These are phyloP conservation scores for Zoysia pacifica DNA, from an alignment of 176 grass and related monocot genomes.

Conservation along the genomic window DNA sequence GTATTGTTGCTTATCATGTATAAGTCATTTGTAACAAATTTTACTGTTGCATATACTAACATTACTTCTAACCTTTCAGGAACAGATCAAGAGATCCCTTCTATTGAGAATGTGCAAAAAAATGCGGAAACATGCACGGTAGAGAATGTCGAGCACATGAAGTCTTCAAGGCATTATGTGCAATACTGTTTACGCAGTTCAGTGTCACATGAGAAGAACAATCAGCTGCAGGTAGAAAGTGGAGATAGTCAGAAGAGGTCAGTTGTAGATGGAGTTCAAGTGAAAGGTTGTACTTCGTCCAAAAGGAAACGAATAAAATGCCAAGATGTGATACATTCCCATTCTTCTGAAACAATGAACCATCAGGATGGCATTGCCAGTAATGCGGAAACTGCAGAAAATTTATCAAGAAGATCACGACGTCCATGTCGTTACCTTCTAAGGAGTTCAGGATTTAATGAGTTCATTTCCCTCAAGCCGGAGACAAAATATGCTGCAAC, in stretches of 20 bases:
- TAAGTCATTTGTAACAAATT: constrained; percentile 19
- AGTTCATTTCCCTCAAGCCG: constrained; percentile 19
- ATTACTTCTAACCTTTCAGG: constrained; percentile 40
- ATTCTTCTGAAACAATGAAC: constrained; percentile 26
- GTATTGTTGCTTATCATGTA: constrained; percentile 21
- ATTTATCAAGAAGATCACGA: constrained; percentile 36
- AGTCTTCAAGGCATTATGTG: neutral
- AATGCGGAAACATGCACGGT: constrained; percentile 34
- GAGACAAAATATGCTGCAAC: constrained; percentile 29
- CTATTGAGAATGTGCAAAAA: constrained; percentile 38
- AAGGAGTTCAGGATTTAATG: constrained; percentile 43
- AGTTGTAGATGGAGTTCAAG: constrained; percentile 36
- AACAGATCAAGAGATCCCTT: constrained; percentile 36
- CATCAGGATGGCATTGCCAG: constrained; percentile 26
- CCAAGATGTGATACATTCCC: constrained; percentile 4
- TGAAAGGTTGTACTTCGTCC: constrained; percentile 22
- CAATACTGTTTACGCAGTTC: neutral
- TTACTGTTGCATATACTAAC: constrained; percentile 22
- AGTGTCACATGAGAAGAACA: constrained; percentile 33
- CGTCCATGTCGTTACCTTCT: constrained; percentile 33
- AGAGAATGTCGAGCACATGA: constrained; percentile 8
- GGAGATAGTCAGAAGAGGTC: constrained; percentile 35
- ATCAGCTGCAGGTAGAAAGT: constrained; percentile 15
- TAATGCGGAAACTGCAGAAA: constrained; percentile 27
- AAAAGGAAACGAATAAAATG: constrained; percentile 40